Evolutionary conservation across 805 yeast genomes (phyloP).

Genomic region (Clavispora fructus): DNA sequence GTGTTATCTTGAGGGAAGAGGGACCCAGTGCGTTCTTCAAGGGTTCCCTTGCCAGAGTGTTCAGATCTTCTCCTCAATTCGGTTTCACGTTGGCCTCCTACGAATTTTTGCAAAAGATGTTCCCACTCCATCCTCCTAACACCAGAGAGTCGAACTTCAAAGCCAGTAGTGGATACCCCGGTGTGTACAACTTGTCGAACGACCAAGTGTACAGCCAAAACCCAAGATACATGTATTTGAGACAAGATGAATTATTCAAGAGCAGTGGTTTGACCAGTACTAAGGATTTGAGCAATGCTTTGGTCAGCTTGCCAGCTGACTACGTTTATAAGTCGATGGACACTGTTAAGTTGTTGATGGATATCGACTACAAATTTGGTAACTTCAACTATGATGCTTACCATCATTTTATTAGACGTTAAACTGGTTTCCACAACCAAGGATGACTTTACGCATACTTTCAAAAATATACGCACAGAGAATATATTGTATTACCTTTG

Average conservation of each 20-base stretch:
- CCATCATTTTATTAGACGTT: conserved; percentile 26
- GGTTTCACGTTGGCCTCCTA: conserved; percentile 98
- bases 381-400: conserved; percentile 50
- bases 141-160: conserved; percentile 40
- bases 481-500: neutral
- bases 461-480: conserved; percentile 3
- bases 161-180: conserved; percentile 42
- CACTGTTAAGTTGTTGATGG: conserved; percentile 56
- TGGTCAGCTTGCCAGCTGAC: conserved; percentile 36
- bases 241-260: conserved; percentile 30
- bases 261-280: conserved; percentile 24
- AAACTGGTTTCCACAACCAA: conserved; percentile 1
- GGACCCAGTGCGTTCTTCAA: conserved; percentile 84
- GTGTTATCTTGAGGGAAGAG: conserved; percentile 73
- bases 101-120: conserved; percentile 74
- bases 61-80: conserved; percentile 95
- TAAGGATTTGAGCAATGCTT: conserved; percentile 32
- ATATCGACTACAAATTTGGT: conserved; percentile 57
- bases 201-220: conserved; percentile 32
- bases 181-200: conserved; percentile 40
- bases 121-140: conserved; percentile 61
- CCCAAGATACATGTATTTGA: conserved; percentile 33
- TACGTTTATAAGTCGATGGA: conserved; percentile 56
- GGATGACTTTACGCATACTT: neutral
- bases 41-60: conserved; percentile 92